phyloP scores from a whole-genome alignment of 768 basidiomycete species.

The Calocera viscosa region DNA sequence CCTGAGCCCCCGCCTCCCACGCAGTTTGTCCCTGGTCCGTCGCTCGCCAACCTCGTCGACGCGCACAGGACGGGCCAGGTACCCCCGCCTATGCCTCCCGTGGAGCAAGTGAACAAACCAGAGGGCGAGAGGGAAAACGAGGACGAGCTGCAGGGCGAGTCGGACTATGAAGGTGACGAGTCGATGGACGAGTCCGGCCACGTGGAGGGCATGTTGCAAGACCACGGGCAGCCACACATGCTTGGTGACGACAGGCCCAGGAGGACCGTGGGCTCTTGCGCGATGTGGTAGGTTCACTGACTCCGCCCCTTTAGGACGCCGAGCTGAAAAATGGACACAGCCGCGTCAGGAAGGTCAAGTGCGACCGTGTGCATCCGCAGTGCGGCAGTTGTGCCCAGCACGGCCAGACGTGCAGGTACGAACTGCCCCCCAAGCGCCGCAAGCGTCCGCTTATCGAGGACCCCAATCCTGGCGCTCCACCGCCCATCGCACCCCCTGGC shows the following conservation, averaged over 20 bases:
- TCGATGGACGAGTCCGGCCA: background rate
- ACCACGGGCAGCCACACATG: background rate
- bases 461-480: background rate
- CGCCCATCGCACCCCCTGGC: background rate
- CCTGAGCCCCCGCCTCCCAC: constrained; percentile 1
- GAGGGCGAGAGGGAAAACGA: background rate
- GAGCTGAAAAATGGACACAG: background rate
- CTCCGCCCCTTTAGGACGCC: background rate
- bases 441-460: constrained; percentile 1
- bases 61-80: constrained; percentile 2
- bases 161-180: constrained; percentile 1
- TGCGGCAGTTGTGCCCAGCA: constrained; percentile 3
- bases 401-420: constrained; percentile 6
- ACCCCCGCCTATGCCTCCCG: background rate
- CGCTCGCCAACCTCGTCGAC: constrained; percentile 1
- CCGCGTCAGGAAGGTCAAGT: constrained; percentile 4
- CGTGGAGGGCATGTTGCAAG: background rate
- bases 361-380: constrained; percentile 2
- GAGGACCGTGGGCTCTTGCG: background rate
- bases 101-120: background rate
- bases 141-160: background rate
- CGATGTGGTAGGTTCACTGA: constrained; percentile 2
- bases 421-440: background rate
- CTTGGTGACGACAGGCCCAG: constrained; percentile 2
- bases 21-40: background rate